Percentiles rank a stretch among this genome's conserved stretches.
Conservation (phyloP, 78 protist species). For the Speleostelium caveatum region DNA sequence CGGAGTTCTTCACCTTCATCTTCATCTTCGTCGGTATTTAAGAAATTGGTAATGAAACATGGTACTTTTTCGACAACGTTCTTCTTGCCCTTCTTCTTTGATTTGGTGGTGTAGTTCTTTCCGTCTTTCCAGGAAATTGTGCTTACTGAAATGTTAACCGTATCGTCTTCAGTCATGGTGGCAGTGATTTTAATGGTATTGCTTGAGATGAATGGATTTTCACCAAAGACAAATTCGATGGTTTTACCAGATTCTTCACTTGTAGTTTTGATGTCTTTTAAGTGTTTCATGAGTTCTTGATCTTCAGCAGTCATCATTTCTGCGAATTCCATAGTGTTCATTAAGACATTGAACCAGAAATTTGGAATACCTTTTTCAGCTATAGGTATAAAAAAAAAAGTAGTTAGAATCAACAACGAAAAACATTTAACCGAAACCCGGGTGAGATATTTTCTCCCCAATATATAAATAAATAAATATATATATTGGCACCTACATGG, state of each 20-base stretch:
- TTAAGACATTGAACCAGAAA: constrained; percentile 55
- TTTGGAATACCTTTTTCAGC: constrained; percentile 72
- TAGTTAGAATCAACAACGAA: too few species aligned
- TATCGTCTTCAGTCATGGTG: constrained; percentile 19
- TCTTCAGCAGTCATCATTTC: constrained; percentile 41
- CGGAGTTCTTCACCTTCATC: constrained; percentile 6
- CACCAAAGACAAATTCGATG: constrained; percentile 45
- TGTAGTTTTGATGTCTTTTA: constrained; percentile 22
- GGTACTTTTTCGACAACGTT: constrained; percentile 37
- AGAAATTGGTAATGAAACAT: constrained; percentile 24
- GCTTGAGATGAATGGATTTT: constrained; percentile 74
- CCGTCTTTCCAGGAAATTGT: constrained; percentile 80
- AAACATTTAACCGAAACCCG: too few species aligned
- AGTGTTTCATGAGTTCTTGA: neutral
- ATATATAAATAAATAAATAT: too few species aligned
- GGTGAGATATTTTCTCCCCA: too few species aligned
- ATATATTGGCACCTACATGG: neutral
- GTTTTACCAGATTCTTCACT: neutral
- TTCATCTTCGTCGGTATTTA: neutral
- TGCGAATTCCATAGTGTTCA: constrained; percentile 15
- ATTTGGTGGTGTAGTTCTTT: constrained; percentile 40
- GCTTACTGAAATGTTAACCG: neutral
- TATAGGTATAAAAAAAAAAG: neutral
- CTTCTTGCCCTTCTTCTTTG: constrained; percentile 35
- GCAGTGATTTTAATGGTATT: constrained; percentile 11